Base-by-base conservation (phyloP, 306 rosid genomes). In the Benincasa hispida region DNA sequence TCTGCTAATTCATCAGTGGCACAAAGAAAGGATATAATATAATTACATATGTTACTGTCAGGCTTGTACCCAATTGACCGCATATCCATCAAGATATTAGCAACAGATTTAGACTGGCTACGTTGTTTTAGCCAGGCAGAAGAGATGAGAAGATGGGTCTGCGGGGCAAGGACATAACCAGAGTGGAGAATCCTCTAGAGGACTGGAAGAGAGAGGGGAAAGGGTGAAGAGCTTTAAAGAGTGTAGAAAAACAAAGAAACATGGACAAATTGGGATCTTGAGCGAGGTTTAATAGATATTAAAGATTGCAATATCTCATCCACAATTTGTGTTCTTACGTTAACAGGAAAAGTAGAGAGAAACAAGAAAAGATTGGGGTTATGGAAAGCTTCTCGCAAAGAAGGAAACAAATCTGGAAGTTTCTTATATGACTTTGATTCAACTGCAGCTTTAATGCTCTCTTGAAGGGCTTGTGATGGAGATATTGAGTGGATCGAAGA, bases 231-330 rank as follows among this genome's bases (percentile, higher is more conserved):
- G 77, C 87, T 87, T 82, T 86, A 87, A 50, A 93, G 87, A 61
- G 86, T 88, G 82, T 77, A 86, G 45, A 85, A 83, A 54, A 88
- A 85, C 59, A 91, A 87, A 62, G 75, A 85, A 65, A 88, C 78
- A 80, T 89, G 89, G 30, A 87, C 84, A 73, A 82, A 30, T 50
- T 62, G 82, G 19, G 87, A 77, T 77, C 85, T 83, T 21, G 75
- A 85, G 59, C 89, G 89, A 27, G 94, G 93, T 78, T 91, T 88
- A 27, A 89, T 35, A 78, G 84, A 82, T 47, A 93, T 81, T 73
- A 89, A 87, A 62, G 93, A 88, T 80, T 88, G 97, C 82, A 91
- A 76, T 53, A 93, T 88, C 79, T 86, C 87, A 87, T 93, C 98
- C 80, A 91, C 80, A 32, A 86, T 77, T 69, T 85, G 86, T 12